Evolutionary conservation across 2,329 filamentous ascomycete genomes (phyloP).

Genomic region (Cephalotrichum gorgonifer): DNA sequence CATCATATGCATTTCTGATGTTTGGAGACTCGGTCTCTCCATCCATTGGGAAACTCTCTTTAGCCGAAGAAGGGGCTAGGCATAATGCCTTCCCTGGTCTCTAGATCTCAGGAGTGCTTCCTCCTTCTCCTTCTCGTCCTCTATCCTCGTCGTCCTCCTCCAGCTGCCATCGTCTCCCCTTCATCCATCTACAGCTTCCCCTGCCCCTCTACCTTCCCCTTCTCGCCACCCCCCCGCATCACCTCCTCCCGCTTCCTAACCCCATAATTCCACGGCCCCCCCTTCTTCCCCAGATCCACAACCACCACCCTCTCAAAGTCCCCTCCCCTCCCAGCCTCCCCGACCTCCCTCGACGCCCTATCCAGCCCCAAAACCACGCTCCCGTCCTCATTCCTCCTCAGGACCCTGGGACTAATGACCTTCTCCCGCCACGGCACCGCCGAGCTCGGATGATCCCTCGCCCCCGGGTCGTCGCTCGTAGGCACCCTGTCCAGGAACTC

Average conservation of each 20-base stretch:
- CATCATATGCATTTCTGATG: too few species aligned
- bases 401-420: slow-evolving; percentile 44
- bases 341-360: slow-evolving; percentile 45
- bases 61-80: too few species aligned
- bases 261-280: slow-evolving; percentile 41
- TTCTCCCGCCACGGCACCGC: slow-evolving; percentile 47
- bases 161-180: too few species aligned
- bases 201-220: slow-evolving; percentile 10
- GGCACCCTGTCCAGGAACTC: slow-evolving; percentile 37
- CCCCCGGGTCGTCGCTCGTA: slow-evolving; percentile 24
- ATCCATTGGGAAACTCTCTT: too few species aligned
- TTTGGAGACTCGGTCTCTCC: too few species aligned
- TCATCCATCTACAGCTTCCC: slow-evolving; percentile 17
- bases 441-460: slow-evolving; percentile 28
- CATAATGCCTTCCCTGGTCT: too few species aligned
- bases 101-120: too few species aligned
- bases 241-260: slow-evolving; percentile 39
- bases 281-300: slow-evolving; percentile 36
- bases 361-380: slow-evolving; percentile 46
- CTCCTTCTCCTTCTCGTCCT: too few species aligned
- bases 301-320: slow-evolving; percentile 51
- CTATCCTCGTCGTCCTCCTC: too few species aligned
- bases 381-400: slow-evolving; percentile 35
- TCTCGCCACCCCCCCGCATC: slow-evolving; percentile 30
- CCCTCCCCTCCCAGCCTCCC: slow-evolving; percentile 35